Evolutionary conservation across 306 rosid species (phyloP), one percentile per base, ranked within the genome.

Genomic region (Gastrolobium villosum): DNA sequence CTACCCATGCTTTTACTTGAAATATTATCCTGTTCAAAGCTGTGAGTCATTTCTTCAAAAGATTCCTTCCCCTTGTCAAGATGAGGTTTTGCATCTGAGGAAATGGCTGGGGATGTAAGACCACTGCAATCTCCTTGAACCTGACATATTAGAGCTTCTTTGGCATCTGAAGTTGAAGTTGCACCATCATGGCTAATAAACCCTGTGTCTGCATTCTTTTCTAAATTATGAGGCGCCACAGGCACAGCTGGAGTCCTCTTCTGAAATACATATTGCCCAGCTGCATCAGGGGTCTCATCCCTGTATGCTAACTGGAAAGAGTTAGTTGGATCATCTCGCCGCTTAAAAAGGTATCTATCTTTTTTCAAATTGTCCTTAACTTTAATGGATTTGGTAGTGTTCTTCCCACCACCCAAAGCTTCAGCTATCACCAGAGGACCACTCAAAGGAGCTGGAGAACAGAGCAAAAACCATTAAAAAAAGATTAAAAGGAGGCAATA

Each of bases 381-480:
- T 86, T 93, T 93, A 80, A 59, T 67, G 32, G 86, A 84, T 90
- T 88, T 96, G 8, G 86, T 34, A 37, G 88, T 59, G 66, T 50
- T 83, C 83, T 81, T 96, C 74, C 86, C 85, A 79, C 87, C 92
- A 13, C 96, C 92, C 80, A 90, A 79, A 78, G 91, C 63, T 81
- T 96, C 99, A 1, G 97, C 97, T 60, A 93, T 90, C 82, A 91
- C 97, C 85, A 93, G 35, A 0, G 99, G 99, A 70, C 99, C 98
- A 75, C 97, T 93, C 88, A 96, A 83, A 65, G 99, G 96, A 79
- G 99, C 99, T 69, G 34, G 34, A 72, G 14, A 72, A 77, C 43
- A 72, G 37, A 65, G 50, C 35, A 48, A 48, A 75, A 65, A 11
- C 9, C 13, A 39, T 74, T 32, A 74, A 64, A 9, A 40, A 36